A percentile compares a stretch with the other conserved stretches of the same genome.
Conservation (phyloP, 164 flowering plant species). For the Berberis thunbergii region DNA sequence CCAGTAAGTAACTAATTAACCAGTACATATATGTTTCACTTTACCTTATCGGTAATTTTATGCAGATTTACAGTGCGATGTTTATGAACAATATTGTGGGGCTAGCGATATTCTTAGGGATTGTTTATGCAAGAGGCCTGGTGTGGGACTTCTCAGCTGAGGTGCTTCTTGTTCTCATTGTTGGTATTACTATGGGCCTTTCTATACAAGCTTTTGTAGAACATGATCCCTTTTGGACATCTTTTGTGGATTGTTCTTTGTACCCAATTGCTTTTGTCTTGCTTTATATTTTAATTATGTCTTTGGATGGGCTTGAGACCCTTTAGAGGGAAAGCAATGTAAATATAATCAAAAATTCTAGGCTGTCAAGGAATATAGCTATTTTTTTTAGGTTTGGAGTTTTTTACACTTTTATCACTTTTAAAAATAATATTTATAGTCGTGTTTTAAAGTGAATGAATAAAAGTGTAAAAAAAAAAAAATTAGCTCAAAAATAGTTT, state of each 20-base stretch:
- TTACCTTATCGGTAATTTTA: neutral
- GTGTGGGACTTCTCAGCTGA: slow-evolving; percentile 25
- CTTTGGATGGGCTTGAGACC: slow-evolving; percentile 21
- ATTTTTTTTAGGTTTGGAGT: no score
- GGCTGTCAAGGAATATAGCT: no score
- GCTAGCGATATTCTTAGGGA: slow-evolving; percentile 10
- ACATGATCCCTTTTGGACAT: slow-evolving; percentile 27
- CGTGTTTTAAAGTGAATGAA: no score
- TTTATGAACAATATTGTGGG: slow-evolving; percentile 22
- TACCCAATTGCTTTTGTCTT: slow-evolving; percentile 29
- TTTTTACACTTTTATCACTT: no score
- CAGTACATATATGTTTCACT: neutral
- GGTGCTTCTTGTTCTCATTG: slow-evolving; percentile 8
- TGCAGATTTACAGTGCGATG: slow-evolving; percentile 22
- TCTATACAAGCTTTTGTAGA: slow-evolving; percentile 15
- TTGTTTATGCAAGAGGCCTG: slow-evolving; percentile 13
- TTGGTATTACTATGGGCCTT: slow-evolving; percentile 17
- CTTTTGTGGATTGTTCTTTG: slow-evolving; percentile 15
- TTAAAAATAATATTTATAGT: no score
- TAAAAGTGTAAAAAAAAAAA: no score
- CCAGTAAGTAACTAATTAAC: no score
- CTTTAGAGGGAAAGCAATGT: neutral
- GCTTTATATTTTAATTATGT: slow-evolving; percentile 23
- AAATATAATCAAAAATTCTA: no score
- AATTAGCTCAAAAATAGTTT: no score